phyloP scores from a whole-genome alignment of 2,329 filamentous ascomycete genomes.

The Colletotrichum brevisporum region DNA sequence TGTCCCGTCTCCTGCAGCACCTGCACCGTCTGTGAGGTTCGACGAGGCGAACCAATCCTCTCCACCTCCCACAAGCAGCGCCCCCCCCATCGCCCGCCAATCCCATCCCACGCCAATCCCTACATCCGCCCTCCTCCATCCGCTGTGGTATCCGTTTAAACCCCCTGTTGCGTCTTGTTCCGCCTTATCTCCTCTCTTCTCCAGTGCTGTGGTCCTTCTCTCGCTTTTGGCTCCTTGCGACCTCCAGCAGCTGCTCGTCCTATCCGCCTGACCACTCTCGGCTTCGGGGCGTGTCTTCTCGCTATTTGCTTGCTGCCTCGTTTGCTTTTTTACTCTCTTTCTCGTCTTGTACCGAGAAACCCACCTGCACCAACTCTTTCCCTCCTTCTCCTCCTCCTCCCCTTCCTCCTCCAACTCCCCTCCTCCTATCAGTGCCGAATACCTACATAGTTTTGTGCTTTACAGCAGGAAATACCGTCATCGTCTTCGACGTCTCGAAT shows the following conservation, averaged over 20 bases:
- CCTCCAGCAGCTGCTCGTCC: constrained; percentile 35
- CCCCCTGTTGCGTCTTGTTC: constrained; percentile 37
- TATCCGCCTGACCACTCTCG: constrained; percentile 39
- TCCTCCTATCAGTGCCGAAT: too few species aligned
- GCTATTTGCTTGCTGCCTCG: constrained; percentile 34
- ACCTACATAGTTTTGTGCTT: neutral
- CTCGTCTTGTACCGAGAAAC: constrained; percentile 20
- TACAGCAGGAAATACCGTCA: constrained; percentile 13
- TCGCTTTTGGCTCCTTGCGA: constrained; percentile 31
- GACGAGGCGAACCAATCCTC: constrained; percentile 34
- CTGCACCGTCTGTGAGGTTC: constrained; percentile 23
- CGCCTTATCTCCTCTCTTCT: constrained; percentile 41
- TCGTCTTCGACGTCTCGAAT: constrained; percentile 30
- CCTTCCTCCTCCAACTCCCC: neutral
- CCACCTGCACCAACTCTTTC: constrained; percentile 24
- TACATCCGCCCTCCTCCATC: constrained; percentile 40
- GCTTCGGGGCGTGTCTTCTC: constrained; percentile 39
- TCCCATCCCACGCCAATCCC: constrained; percentile 39
- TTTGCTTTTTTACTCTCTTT: constrained; percentile 31
- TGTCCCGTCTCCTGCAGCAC: neutral
- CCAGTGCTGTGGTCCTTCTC: constrained; percentile 26
- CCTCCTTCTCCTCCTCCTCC: constrained; percentile 3
- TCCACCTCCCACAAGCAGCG: constrained; percentile 32
- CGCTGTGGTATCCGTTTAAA: constrained; percentile 35
- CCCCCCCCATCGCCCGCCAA: constrained; percentile 23